Conservation (phyloP, 257 asterid species). For the Thymus mandschuricus region DNA sequence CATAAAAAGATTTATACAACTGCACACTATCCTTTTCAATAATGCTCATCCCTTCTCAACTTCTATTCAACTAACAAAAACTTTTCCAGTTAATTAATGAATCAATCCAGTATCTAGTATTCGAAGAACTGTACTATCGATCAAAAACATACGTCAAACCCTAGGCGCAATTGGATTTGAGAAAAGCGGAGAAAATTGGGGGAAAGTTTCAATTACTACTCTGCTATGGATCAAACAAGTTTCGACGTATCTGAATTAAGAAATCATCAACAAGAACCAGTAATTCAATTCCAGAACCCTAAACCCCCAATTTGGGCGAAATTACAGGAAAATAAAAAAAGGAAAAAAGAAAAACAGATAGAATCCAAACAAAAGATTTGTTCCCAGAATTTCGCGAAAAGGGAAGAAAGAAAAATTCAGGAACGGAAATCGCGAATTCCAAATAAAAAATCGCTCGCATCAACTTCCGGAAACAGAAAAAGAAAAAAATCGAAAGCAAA, state of each 20-base stretch:
- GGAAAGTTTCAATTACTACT: neutral
- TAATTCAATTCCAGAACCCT: constrained; percentile 8
- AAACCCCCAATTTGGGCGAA: neutral
- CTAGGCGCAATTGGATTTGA: neutral
- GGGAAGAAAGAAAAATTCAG: neutral
- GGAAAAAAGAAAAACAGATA: neutral
- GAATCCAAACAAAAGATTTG: neutral
- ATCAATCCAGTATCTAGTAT: no score
- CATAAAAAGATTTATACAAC: neutral
- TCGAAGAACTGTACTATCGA: no score
- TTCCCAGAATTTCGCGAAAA: neutral
- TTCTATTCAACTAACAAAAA: no score
- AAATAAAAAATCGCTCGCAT: neutral
- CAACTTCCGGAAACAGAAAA: neutral
- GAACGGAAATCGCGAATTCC: neutral
- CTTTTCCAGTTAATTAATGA: no score
- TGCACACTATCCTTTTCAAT: neutral
- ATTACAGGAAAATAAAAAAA: neutral
- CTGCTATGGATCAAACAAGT: neutral
- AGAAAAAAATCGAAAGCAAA: neutral
- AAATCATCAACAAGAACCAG: neutral
- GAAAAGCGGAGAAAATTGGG: neutral
- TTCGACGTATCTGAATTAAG: neutral
- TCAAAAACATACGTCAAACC: neutral
- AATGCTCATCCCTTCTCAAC: no score